These are phyloP conservation scores for Anthracocystis panici-leucophaei DNA, from an alignment of 1,284 basidiomycete species.

Conservation along the genomic window DNA sequence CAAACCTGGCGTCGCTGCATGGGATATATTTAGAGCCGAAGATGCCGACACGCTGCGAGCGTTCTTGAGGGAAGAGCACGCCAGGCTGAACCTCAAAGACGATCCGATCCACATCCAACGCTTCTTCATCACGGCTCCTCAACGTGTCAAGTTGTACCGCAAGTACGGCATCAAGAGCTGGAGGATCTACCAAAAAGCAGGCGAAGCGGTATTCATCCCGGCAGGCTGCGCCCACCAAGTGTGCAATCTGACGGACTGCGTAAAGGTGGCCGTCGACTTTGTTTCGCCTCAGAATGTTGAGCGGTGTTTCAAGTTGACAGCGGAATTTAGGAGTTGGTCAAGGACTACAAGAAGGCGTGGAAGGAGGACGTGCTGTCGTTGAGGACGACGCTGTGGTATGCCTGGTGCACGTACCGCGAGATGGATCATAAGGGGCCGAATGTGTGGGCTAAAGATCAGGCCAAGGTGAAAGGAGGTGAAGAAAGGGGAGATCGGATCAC, in stretches of 20 bases:
- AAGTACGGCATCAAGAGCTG: constrained; percentile 80
- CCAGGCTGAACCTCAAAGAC: constrained; percentile 67
- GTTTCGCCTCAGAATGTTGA: constrained; percentile 91
- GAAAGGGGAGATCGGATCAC: constrained; percentile 4
- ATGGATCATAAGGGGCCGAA: constrained; percentile 35
- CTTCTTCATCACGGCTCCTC: constrained; percentile 81
- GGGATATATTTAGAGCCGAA: constrained; percentile 88
- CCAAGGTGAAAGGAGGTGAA: not conserved
- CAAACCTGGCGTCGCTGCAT: constrained; percentile 83
- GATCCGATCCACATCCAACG: constrained; percentile 93
- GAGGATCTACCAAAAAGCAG: constrained; percentile 86
- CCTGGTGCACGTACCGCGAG: constrained; percentile 73
- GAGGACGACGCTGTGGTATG: constrained; percentile 88
- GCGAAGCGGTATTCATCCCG: constrained; percentile 95
- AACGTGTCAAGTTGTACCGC: constrained; percentile 79
- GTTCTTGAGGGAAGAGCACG: constrained; percentile 75
- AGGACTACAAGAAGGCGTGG: constrained; percentile 78
- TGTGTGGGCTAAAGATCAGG: constrained; percentile 23
- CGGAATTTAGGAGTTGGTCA: constrained; percentile 91
- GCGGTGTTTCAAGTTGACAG: constrained; percentile 83
- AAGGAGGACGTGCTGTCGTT: constrained; percentile 94
- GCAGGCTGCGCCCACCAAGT: constrained; percentile 95
- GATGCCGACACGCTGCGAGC: constrained; percentile 82
- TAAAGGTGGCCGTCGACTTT: constrained; percentile 97
- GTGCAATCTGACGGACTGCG: constrained; percentile 86